Evolutionary conservation across 345 rosid species (phyloP), one percentile per base, ranked within the genome.

Genomic region (Cardamine occulta): DNA sequence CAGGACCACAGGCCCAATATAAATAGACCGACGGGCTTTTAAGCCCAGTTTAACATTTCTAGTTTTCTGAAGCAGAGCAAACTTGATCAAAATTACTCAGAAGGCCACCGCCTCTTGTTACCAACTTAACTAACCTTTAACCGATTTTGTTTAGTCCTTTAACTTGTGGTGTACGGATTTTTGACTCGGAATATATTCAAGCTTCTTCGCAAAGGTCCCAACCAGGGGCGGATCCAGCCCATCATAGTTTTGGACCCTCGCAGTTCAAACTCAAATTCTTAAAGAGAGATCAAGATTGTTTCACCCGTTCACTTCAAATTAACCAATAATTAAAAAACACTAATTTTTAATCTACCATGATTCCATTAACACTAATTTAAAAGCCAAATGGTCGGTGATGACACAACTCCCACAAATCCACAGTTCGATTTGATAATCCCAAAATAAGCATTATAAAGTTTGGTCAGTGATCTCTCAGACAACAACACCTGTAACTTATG

Each of bases 321-420:
- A 70, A 44, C 57, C 48, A 59, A 10, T 59, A 23, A 60, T 19
- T 5, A 11, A 2, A n/a, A 64, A 63, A 45, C 26, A 70, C 55
- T 31, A 35, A 17, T 2, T 49, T 35, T 24, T 23, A 37, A 24
- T 12, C 11, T 12, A 74, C 23, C 39, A 64, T 34, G 11, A 68
- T 11, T 64, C 42, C 37, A 63, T 35, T 21, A 68, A 37, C 58
- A 64, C 56, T 13, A 45, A 10, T 21, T 39, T 9, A 39, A 69
- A 69, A 68, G 23, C 21, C 2, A 40, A 15, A 63, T 29, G 58
- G 75, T 48, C 68, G 80, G 76, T 49, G 67, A 57, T 77, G 80
- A 77, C 80, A 48, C 72, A 65, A 64, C 40, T 70, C 62, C 75
- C 76, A 77, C 72, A 37, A 77, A 77, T 28, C 67, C 39, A 71